These are phyloP conservation scores for Umbellularia californica DNA, from an alignment of 164 flowering plant genomes.

Conservation along the genomic window DNA sequence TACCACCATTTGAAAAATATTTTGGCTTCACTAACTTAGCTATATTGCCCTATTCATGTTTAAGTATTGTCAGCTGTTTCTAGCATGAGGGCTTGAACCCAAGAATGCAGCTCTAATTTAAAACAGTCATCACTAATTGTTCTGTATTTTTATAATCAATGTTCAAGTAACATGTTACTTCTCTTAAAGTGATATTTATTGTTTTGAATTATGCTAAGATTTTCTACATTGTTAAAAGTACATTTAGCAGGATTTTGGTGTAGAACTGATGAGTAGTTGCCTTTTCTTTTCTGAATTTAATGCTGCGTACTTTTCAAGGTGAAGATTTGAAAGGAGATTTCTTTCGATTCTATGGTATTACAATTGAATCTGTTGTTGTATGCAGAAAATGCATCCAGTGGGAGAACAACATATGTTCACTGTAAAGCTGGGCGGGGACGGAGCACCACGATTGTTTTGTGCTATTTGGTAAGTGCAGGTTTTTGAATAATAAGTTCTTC, in stretches of 20 bases:
- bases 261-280: not conserved
- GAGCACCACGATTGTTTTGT: conserved; percentile 80
- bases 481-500: not conserved
- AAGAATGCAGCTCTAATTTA: not conserved
- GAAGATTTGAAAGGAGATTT: not conserved
- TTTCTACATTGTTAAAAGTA: not conserved
- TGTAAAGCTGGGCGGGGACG: conserved; percentile 94
- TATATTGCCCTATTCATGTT: not conserved
- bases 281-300: not conserved
- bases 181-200: too few relatives aligned
- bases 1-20: too few relatives aligned
- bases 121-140: not conserved
- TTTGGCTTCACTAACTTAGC: not conserved
- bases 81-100: not conserved
- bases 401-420: conserved; percentile 76
- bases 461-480: conserved; percentile 60
- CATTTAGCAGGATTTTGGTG: not conserved
- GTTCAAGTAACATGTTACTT: not conserved
- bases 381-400: conserved; percentile 40
- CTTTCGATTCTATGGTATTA: too few relatives aligned
- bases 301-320: not conserved
- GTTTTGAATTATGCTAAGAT: not conserved
- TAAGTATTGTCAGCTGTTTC: not conserved
- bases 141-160: not conserved
- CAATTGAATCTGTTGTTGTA: not conserved